These are phyloP conservation scores for Pelargonium citronellum DNA, from an alignment of 441 rosid species.

Conservation along the genomic window DNA sequence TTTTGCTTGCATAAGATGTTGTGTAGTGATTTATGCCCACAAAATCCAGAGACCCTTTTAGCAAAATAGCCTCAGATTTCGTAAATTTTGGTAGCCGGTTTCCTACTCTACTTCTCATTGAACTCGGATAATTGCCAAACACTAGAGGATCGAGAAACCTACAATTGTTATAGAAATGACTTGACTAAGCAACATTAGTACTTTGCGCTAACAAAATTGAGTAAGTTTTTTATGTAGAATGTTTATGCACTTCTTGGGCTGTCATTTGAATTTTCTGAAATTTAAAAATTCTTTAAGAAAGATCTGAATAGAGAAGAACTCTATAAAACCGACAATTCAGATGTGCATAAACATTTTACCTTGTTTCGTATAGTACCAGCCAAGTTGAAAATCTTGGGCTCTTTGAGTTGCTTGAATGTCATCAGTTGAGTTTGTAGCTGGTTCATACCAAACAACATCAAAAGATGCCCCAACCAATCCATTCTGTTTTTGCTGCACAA, in stretches of 20 bases:
- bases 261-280: too few relatives aligned
- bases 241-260: too few relatives aligned
- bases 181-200: too few relatives aligned
- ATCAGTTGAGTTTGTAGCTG: slow-evolving; percentile 38
- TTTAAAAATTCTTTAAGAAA: too few relatives aligned
- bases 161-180: too few relatives aligned
- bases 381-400: slow-evolving; percentile 80
- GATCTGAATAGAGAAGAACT: too few relatives aligned
- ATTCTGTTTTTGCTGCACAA: too few relatives aligned
- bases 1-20: slow-evolving; percentile 57
- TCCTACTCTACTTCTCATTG: slow-evolving; percentile 77
- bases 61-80: slow-evolving; percentile 43
- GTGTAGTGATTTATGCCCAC: slow-evolving; percentile 96
- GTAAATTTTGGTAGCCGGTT: slow-evolving; percentile 67
- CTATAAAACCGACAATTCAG: too few relatives aligned
- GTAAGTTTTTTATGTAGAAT: too few relatives aligned
- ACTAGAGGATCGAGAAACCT: slow-evolving; percentile 41
- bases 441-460: slow-evolving; percentile 62
- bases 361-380: slow-evolving; percentile 38
- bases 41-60: slow-evolving; percentile 85
- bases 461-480: slow-evolving; percentile 21
- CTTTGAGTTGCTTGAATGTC: slow-evolving; percentile 61
- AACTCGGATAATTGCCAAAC: slow-evolving; percentile 77
- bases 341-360: too few relatives aligned
- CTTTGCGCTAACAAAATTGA: too few relatives aligned